phyloP scores from a whole-genome alignment of 306 rosid genomes.

The Canavalia ensiformis region DNA sequence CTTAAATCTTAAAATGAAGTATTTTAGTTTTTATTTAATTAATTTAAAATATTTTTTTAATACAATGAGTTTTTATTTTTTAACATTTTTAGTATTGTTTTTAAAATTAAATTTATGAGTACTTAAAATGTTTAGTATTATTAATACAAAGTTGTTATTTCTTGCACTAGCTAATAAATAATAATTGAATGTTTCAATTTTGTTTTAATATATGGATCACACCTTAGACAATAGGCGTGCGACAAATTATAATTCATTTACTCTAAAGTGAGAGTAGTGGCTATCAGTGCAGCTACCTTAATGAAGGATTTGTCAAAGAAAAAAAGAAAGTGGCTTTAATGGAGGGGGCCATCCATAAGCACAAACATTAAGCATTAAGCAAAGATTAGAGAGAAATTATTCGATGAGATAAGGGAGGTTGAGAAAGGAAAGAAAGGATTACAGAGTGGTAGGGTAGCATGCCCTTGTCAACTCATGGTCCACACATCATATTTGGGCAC shows the following conservation, averaged over 20 bases:
- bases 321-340: conserved; percentile 64
- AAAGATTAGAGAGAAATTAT: conserved; percentile 78
- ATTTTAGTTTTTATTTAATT: too few species aligned
- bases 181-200: too few species aligned
- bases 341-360: conserved; percentile 82
- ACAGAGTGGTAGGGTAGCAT: conserved; percentile 85
- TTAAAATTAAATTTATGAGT: too few species aligned
- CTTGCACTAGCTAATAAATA: too few species aligned
- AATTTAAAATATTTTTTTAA: too few species aligned
- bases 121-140: too few species aligned
- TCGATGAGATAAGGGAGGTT: conserved; percentile 72
- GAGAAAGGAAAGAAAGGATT: conserved; percentile 66
- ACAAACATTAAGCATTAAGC: conserved; percentile 76
- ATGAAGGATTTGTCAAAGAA: conserved; percentile 53
- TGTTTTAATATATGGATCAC: too few species aligned
- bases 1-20: too few species aligned
- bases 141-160: too few species aligned
- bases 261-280: conserved; percentile 41
- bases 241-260: conserved; percentile 42
- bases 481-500: conserved; percentile 42
- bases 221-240: neutral
- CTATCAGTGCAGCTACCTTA: conserved; percentile 44
- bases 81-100: too few species aligned
- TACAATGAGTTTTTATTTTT: too few species aligned
- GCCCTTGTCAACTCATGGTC: conserved; percentile 81